Evolutionary conservation across 2,329 filamentous ascomycete species (phyloP).

Genomic region (Teratosphaeriaceae sp.): DNA sequence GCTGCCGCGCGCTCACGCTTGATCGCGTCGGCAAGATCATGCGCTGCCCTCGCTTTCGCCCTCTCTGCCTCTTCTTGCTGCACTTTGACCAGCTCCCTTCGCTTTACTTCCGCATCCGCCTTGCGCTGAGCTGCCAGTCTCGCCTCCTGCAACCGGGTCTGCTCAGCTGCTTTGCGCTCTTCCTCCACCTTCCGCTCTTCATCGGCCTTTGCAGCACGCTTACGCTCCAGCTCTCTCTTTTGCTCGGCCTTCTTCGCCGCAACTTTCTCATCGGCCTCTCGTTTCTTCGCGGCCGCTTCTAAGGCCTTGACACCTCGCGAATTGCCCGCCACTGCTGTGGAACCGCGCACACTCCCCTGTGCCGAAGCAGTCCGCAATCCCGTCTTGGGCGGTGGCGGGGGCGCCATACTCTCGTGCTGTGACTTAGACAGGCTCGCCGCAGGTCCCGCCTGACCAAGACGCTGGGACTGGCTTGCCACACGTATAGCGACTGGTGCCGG

Average conservation of each 20-base stretch:
- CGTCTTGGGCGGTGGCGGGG: slow-evolving; percentile 45
- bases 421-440: slow-evolving; percentile 17
- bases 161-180: slow-evolving; percentile 33
- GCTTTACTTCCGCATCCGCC: slow-evolving; percentile 35
- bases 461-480: slow-evolving; percentile 46
- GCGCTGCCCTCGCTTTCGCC: slow-evolving; percentile 24
- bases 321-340: slow-evolving; percentile 46
- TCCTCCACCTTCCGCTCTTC: slow-evolving; percentile 40
- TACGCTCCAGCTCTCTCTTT: slow-evolving; percentile 74
- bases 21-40: slow-evolving; percentile 30
- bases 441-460: slow-evolving; percentile 22
- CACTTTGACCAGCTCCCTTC: slow-evolving; percentile 33
- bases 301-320: slow-evolving; percentile 45
- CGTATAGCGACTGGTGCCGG: slow-evolving; percentile 65
- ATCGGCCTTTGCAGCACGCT: slow-evolving; percentile 63
- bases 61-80: slow-evolving; percentile 23
- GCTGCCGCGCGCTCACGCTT: slow-evolving; percentile 28
- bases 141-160: slow-evolving; percentile 30
- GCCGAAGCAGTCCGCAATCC: slow-evolving; percentile 64
- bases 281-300: slow-evolving; percentile 71
- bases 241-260: slow-evolving; percentile 71
- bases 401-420: slow-evolving; percentile 23
- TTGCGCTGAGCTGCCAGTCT: slow-evolving; percentile 32
- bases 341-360: slow-evolving; percentile 37
- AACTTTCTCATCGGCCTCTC: slow-evolving; percentile 76